Base-by-base conservation (phyloP, 2,329 filamentous ascomycete species). In the Teratosphaeria nubilosa region DNA sequence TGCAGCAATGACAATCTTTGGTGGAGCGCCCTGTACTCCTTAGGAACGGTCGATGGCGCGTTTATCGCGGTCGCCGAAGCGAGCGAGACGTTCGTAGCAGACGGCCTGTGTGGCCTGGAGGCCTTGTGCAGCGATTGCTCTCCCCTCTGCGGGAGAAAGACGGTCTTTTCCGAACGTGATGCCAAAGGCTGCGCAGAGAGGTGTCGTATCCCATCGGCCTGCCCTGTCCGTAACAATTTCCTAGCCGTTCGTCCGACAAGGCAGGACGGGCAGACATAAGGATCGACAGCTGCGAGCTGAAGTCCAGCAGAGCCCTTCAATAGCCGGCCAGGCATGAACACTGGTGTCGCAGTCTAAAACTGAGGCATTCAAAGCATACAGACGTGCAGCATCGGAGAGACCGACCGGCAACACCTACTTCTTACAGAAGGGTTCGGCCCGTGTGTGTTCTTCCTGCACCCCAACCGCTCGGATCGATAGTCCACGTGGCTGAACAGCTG, bases 1-100 rank as follows among this genome's bases (percentile, higher is more conserved):
- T 87, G 80, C 2, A 92, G 77, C 24, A 82, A 78, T 1, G 78
- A 70, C 0, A 91, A 76, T 2, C 82, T 76, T 51, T 78, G 73
- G 61, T 86, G 78, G 5, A 90, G 80, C 63, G 86, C 80, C 57
- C 74, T 73, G 62, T 80, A 77, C 24, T 70, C 70, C n/a, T 75
- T 65, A 0, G 82, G 81, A 2, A 85, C 77, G 27, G 77, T 78
- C 32, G 77, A 77, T 7, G 76, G 76, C 14, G 77, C 76, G 67
- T 82, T 81, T 62, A 84, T 77, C 10, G 79, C 76, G 6, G 81
- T 78, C 5, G 75, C 71, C 51, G 80, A 79, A n/a, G 77, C 75
- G 56, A 80, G 72, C 3, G 74, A 72, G 58, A 66, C 73, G 62
- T 69, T 69, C 5, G 63, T 58, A 11, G 63, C 59, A 65, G 63